These are phyloP conservation scores for Symbiodinium pilosum DNA, from an alignment of 73 alveolate genomes.

Conservation along the genomic window DNA sequence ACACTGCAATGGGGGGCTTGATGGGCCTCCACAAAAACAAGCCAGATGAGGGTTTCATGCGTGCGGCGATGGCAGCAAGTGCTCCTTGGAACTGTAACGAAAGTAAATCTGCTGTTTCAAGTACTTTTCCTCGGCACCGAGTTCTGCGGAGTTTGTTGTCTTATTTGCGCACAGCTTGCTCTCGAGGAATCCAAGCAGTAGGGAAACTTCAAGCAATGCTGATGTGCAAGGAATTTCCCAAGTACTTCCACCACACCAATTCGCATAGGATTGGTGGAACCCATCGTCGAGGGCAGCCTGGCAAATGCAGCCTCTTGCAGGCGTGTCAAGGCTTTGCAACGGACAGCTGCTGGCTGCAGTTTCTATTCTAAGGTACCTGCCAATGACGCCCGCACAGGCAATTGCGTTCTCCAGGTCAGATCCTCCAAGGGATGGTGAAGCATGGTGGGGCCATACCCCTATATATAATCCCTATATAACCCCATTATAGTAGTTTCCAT, in stretches of 20 bases:
- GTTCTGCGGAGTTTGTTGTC: too few relatives aligned
- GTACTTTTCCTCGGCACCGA: too few relatives aligned
- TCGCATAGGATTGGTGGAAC: constrained; percentile 61
- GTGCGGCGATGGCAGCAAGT: constrained; percentile 86
- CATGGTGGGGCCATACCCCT: too few relatives aligned
- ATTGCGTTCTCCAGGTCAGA: constrained; percentile 11
- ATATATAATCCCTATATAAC: too few relatives aligned
- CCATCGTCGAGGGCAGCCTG: constrained; percentile 53
- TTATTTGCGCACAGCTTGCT: too few relatives aligned
- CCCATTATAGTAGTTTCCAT: too few relatives aligned
- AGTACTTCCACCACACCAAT: constrained; percentile 51
- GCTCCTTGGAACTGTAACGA: too few relatives aligned
- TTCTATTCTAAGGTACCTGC: constrained; percentile 35
- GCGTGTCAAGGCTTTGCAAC: too few relatives aligned
- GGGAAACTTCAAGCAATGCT: too few relatives aligned
- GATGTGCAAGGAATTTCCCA: constrained; percentile 9
- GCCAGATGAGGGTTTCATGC: constrained; percentile 87
- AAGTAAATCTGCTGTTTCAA: background rate
- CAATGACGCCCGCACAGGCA: constrained; percentile 43
- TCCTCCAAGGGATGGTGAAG: too few relatives aligned
- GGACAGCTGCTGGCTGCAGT: too few relatives aligned
- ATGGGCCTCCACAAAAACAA: constrained; percentile 48
- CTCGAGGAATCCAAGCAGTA: too few relatives aligned
- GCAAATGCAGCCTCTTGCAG: background rate
- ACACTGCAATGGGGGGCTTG: constrained; percentile 48